Evolutionary conservation across 2,329 filamentous ascomycete species (phyloP), one percentile per base, ranked within the genome.

Genomic region (Aureobasidium vineae): DNA sequence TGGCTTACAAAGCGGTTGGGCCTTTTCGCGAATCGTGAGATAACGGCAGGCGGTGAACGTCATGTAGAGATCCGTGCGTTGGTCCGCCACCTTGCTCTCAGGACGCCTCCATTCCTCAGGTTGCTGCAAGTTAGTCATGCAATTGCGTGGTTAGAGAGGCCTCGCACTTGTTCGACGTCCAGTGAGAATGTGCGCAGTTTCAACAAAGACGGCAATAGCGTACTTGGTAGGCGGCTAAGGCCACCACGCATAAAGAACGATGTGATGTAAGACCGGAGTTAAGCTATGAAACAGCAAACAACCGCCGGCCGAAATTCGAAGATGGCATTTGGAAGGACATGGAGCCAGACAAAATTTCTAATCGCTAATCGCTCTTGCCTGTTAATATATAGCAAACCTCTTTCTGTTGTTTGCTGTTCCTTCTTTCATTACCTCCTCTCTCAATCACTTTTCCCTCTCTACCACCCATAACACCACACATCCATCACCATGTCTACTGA

Each of bases 401-500:
- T 11, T 2, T 11, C 26, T 15, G 21, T 43, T 49, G 21, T 19
- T 26, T 45, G 16, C 11, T 45, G 2, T 59, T 59, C 40, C 19
- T 45, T 21, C 38, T 23, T 59, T 47, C 28, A 8, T 6, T 41
- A 28, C 59, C n/a, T n/a, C 15, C 16, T 40, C 60, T n/a, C 15
- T n/a, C 21, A 16, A 61, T 19, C 41, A 19, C 41, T 13, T 28
- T 15, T 50, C n/a, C 33, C 59, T 52, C 33, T 52, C n/a, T 19
- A 38, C 21, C n/a, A 21, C 28, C 28, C 21, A 21, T 31, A 36
- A 19, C 57, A 47, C 33, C 56, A 49, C 57, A 49, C 43, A 49
- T 43, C n/a, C 13, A 40, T 52, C 68, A 70, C 23, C 13, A 71
- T 71, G 70, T 65, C 67, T 66, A 72, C 76, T 66, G 76, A 81